phyloP scores from a whole-genome alignment of 2,329 filamentous ascomycete genomes.

The Colletotrichum phormii region DNA sequence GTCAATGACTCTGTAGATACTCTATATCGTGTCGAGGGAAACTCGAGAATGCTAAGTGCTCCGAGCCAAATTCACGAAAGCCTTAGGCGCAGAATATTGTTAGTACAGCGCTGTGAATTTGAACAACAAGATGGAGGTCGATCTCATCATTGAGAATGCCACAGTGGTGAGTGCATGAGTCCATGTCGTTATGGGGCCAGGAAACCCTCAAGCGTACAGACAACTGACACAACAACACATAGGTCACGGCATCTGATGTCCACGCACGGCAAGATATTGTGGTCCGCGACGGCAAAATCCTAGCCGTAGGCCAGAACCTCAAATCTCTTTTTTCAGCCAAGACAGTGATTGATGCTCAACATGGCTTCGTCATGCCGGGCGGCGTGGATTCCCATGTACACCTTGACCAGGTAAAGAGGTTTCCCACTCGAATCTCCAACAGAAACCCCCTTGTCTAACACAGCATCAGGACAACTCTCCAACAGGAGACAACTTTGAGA shows the following conservation, averaged over 20 bases:
- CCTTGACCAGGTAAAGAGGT: slow-evolving; percentile 48
- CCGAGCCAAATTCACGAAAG: too few relatives aligned
- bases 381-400: slow-evolving; percentile 56
- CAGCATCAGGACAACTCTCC: slow-evolving; percentile 14
- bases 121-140: background rate
- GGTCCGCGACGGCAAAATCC: slow-evolving; percentile 21
- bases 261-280: slow-evolving; percentile 22
- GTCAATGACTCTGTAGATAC: background rate
- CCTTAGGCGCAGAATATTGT: background rate
- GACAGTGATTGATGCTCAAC: slow-evolving; percentile 14
- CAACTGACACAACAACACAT: background rate
- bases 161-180: slow-evolving; percentile 23
- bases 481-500: slow-evolving; percentile 47
- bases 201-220: background rate
- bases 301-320: slow-evolving; percentile 11
- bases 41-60: too few relatives aligned
- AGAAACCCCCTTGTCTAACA: slow-evolving; percentile 40
- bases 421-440: slow-evolving; percentile 45
- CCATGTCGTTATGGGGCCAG: background rate
- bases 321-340: slow-evolving; percentile 11
- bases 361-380: slow-evolving; percentile 43
- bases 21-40: background rate
- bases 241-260: slow-evolving; percentile 29
- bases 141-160: slow-evolving; percentile 25
- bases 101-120: too few relatives aligned